Evolutionary conservation across 441 rosid genomes (phyloP).

Genomic region (Gossypium laxum): DNA sequence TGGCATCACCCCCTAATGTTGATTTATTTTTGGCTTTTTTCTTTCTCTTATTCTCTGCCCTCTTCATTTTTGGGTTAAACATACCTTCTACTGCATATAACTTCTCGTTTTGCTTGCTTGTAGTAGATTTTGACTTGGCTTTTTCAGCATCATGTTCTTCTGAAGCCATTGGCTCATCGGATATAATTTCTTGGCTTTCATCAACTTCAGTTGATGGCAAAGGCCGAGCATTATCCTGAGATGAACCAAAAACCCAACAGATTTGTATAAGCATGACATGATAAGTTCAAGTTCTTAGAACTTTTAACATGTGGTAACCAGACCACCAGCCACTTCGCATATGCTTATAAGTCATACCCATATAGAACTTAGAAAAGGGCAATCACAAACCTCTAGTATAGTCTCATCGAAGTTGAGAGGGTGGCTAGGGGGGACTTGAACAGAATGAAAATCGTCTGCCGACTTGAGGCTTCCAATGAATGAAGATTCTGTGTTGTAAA

Average conservation of each 20-base stretch:
- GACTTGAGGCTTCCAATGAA: constrained; percentile 86
- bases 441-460: constrained; percentile 44
- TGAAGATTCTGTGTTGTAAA: constrained; percentile 66
- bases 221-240: constrained; percentile 34
- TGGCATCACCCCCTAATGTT: constrained; percentile 29
- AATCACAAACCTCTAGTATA: constrained; percentile 61
- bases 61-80: constrained; percentile 52
- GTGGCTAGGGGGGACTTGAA: constrained; percentile 59
- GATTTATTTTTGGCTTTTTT: constrained; percentile 45
- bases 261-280: background rate
- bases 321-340: background rate
- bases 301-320: background rate
- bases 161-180: constrained; percentile 35
- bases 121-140: constrained; percentile 29
- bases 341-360: background rate
- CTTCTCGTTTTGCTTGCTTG: constrained; percentile 56
- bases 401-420: constrained; percentile 62
- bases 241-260: constrained; percentile 4
- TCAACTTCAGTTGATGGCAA: constrained; percentile 20
- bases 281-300: background rate
- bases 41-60: constrained; percentile 68
- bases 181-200: constrained; percentile 18
- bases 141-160: constrained; percentile 32
- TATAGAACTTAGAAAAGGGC: constrained; percentile 6
- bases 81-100: constrained; percentile 59